phyloP scores from a whole-genome alignment of 495 filamentous ascomycete species.

The Aspergillus nanangensis region DNA sequence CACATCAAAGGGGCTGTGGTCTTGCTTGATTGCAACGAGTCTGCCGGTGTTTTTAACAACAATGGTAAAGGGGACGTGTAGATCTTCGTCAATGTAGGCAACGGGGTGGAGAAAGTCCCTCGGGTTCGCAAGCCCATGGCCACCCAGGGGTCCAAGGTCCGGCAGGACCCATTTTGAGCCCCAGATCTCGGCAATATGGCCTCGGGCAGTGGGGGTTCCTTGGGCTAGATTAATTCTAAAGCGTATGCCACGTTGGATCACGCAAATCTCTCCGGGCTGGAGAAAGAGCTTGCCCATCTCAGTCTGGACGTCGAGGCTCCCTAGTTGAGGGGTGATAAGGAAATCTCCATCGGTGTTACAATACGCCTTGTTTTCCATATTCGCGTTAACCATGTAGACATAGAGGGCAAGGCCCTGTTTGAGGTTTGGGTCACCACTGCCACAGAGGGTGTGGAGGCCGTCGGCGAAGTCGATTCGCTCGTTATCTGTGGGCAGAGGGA shows the following conservation, averaged over 20 bases:
- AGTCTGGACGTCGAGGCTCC: slow-evolving; percentile 37
- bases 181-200: slow-evolving; percentile 39
- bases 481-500: slow-evolving; percentile 28
- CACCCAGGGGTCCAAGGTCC: slow-evolving; percentile 35
- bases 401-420: slow-evolving; percentile 28
- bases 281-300: slow-evolving; percentile 38
- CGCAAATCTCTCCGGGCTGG: slow-evolving; percentile 38
- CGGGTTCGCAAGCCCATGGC: slow-evolving; percentile 34
- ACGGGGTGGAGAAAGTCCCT: slow-evolving; percentile 40
- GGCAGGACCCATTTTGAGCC: slow-evolving; percentile 36
- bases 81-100: slow-evolving; percentile 33
- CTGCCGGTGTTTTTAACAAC: slow-evolving; percentile 34
- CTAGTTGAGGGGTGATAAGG: slow-evolving; percentile 33
- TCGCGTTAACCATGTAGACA: slow-evolving; percentile 32
- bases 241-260: slow-evolving; percentile 33
- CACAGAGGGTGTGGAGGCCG: slow-evolving; percentile 35
- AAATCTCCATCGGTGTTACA: slow-evolving; percentile 41
- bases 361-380: slow-evolving; percentile 31
- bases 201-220: slow-evolving; percentile 25
- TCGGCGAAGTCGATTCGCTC: slow-evolving; percentile 37
- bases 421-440: slow-evolving; percentile 33
- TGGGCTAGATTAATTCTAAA: slow-evolving; percentile 26
- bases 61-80: slow-evolving; percentile 29
- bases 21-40: slow-evolving; percentile 31
- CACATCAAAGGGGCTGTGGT: slow-evolving; percentile 38